phyloP scores from a whole-genome alignment of 139 green algal genomes.

The Micromonas pusilla region DNA sequence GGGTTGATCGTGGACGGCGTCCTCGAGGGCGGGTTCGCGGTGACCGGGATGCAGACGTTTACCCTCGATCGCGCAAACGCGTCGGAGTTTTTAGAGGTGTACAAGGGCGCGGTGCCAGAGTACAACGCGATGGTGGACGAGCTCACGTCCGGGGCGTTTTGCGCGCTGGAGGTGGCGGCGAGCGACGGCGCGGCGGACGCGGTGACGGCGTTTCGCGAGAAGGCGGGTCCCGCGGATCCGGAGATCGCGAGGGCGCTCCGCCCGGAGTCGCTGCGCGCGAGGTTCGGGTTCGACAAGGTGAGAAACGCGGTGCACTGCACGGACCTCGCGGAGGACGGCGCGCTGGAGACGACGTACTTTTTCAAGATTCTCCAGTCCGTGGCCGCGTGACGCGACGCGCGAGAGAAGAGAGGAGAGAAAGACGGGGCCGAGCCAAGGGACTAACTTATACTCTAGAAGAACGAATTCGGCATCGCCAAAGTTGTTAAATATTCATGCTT shows the following conservation, averaged over 20 bases:
- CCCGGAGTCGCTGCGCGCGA: slow-evolving; percentile 56
- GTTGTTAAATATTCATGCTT: background rate
- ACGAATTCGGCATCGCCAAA: background rate
- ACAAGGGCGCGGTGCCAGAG: slow-evolving; percentile 67
- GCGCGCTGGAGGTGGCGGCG: slow-evolving; percentile 32
- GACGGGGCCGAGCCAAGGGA: no score
- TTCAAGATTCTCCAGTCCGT: slow-evolving; percentile 42
- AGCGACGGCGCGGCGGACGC: slow-evolving; percentile 22
- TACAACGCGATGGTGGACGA: slow-evolving; percentile 67
- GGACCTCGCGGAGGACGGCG: slow-evolving; percentile 67
- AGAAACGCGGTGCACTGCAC: slow-evolving; percentile 73
- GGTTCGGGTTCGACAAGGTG: slow-evolving; percentile 59
- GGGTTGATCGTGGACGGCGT: slow-evolving; percentile 40
- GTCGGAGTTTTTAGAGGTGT: slow-evolving; percentile 59
- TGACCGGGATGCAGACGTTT: slow-evolving; percentile 55
- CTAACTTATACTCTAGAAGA: background rate
- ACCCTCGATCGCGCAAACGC: slow-evolving; percentile 48
- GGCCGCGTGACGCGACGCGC: background rate
- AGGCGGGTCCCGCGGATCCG: slow-evolving; percentile 61
- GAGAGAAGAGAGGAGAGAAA: no score
- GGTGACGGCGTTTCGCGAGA: slow-evolving; percentile 29
- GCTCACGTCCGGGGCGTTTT: slow-evolving; percentile 33
- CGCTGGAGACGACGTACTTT: slow-evolving; percentile 62
- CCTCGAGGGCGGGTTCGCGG: slow-evolving; percentile 42
- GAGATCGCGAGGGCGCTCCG: slow-evolving; percentile 63